phyloP scores from a whole-genome alignment of 305 asterid genomes.

The Striga hermonthica region DNA sequence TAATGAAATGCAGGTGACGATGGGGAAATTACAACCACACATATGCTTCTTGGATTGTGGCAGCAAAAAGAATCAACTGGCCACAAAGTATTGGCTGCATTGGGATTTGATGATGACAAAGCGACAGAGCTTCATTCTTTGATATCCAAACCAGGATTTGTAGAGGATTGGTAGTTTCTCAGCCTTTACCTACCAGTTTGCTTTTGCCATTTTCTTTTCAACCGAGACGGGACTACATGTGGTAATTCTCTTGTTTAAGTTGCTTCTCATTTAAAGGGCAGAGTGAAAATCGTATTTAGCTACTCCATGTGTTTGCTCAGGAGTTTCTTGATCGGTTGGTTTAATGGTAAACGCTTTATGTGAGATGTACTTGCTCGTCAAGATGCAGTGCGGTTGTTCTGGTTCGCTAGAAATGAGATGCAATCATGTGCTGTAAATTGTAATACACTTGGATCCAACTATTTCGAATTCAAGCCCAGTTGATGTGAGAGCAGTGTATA shows the following conservation, averaged over 20 bases:
- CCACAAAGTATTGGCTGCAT: slow-evolving; percentile 40
- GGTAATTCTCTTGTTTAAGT: background rate
- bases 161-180: slow-evolving; percentile 34
- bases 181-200: background rate
- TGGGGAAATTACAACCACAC: slow-evolving; percentile 51
- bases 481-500: too few relatives aligned
- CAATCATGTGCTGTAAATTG: too few relatives aligned
- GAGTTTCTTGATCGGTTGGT: background rate
- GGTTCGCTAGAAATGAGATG: too few relatives aligned
- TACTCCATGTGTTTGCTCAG: background rate
- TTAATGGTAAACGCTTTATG: too few relatives aligned
- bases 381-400: too few relatives aligned
- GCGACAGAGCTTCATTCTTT: slow-evolving; percentile 49
- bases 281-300: background rate
- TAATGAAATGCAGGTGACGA: slow-evolving; percentile 41
- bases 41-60: slow-evolving; percentile 64
- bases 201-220: too few relatives aligned
- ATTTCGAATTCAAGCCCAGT: too few relatives aligned
- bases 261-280: background rate
- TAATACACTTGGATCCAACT: too few relatives aligned
- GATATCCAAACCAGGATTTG: slow-evolving; percentile 43
- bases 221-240: background rate
- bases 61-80: slow-evolving; percentile 57
- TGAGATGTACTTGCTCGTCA: too few relatives aligned
- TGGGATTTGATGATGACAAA: slow-evolving; percentile 51